These are phyloP conservation scores for Phytophthora pini DNA, from an alignment of 352 stramenopile genomes.

Conservation along the genomic window DNA sequence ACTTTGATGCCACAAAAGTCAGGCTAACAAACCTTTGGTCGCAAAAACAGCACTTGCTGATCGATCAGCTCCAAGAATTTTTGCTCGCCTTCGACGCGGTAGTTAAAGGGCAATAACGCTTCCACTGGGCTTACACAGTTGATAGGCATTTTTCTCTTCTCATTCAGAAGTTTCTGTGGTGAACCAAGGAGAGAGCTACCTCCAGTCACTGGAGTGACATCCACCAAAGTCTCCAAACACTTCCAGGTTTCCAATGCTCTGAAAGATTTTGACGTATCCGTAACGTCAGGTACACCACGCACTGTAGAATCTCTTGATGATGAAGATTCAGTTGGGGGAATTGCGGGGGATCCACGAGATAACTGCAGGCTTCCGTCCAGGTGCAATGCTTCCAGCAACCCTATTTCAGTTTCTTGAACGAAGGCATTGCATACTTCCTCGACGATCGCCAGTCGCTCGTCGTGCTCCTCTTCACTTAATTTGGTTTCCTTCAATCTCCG, in stretches of 20 bases:
- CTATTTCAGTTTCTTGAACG: constrained; percentile 32
- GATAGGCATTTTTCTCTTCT: constrained; percentile 41
- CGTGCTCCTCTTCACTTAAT: constrained; percentile 16
- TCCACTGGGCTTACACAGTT: constrained; percentile 66
- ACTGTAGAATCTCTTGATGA: not conserved
- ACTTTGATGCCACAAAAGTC: not conserved
- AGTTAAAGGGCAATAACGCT: constrained; percentile 68
- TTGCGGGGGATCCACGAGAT: not conserved
- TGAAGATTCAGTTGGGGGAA: not conserved
- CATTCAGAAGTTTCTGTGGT: constrained; percentile 51
- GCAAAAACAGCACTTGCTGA: constrained; percentile 52
- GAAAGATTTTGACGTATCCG: constrained; percentile 41
- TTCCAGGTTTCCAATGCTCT: constrained; percentile 69
- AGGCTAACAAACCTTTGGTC: constrained; percentile 57
- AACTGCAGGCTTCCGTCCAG: constrained; percentile 50
- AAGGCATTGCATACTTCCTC: constrained; percentile 50
- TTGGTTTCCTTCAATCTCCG: constrained; percentile 33
- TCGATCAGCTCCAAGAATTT: constrained; percentile 78
- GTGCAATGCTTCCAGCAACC: constrained; percentile 44
- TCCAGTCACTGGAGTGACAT: constrained; percentile 33
- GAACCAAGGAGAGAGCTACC: constrained; percentile 41
- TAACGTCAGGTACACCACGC: not conserved
- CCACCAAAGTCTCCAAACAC: constrained; percentile 63
- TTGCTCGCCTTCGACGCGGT: constrained; percentile 56
- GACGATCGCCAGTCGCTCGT: constrained; percentile 48